A percentile compares a stretch with the other conserved stretches of the same genome.
Evolutionary conservation across 495 filamentous ascomycete species (phyloP).

Genomic region (Annulohypoxylon nitens): DNA sequence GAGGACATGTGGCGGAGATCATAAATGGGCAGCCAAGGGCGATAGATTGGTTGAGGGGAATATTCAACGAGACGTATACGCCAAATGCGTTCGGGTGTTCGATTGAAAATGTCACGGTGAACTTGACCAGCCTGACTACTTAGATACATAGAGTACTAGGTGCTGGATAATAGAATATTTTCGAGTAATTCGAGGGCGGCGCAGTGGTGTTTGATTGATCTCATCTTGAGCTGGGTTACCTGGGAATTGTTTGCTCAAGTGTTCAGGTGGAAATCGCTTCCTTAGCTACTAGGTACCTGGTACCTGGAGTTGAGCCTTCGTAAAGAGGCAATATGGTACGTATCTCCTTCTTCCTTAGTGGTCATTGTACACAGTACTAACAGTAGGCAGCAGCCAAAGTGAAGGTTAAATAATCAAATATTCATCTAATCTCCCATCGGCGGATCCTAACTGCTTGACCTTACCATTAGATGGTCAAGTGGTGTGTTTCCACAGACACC

Average conservation of each 20-base stretch:
- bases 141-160: neutral
- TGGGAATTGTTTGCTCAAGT: too few species aligned
- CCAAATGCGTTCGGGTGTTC: constrained; percentile 4
- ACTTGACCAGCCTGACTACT: neutral
- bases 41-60: constrained; percentile 38
- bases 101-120: neutral
- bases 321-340: neutral
- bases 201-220: neutral
- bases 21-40: constrained; percentile 38
- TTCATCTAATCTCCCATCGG: neutral
- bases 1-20: constrained; percentile 51
- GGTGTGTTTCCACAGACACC: neutral
- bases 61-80: constrained; percentile 44
- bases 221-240: too few species aligned
- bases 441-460: neutral
- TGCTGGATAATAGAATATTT: neutral
- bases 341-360: neutral
- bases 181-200: neutral
- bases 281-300: too few species aligned
- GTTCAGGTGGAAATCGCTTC: too few species aligned
- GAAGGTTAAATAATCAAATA: neutral
- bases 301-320: too few species aligned
- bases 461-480: neutral
- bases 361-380: neutral
- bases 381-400: neutral